A percentile compares a stretch with the other conserved stretches of the same genome.
Evolutionary conservation across 2,329 filamentous ascomycete species (phyloP).

Genomic region (Apiospora malaysiana): DNA sequence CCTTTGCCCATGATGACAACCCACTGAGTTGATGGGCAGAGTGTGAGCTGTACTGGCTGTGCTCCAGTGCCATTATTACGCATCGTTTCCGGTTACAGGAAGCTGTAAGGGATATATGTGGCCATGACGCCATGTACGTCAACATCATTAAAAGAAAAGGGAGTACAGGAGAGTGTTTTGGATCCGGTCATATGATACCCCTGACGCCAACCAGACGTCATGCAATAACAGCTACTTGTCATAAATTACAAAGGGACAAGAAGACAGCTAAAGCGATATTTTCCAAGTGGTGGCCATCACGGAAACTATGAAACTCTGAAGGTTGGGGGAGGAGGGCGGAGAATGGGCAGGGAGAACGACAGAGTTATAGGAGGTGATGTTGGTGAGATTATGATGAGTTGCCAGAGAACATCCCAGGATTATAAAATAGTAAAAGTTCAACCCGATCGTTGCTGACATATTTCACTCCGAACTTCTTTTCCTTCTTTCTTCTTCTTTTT

Average conservation of each 20-base stretch:
- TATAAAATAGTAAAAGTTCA: neutral
- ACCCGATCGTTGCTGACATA: neutral
- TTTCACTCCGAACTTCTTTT: neutral
- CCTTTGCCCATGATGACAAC: neutral
- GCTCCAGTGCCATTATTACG: neutral
- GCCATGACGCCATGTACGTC: neutral
- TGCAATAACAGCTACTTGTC: neutral
- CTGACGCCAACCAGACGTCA: neutral
- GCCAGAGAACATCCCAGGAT: neutral
- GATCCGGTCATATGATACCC: constrained; percentile 8
- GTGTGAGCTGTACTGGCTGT: neutral
- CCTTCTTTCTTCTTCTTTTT: too few species aligned
- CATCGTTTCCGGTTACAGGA: neutral
- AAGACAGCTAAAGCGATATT: neutral
- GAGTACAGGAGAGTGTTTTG: constrained; percentile 13
- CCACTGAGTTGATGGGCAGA: neutral
- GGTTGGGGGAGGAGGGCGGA: neutral
- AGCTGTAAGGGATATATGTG: neutral
- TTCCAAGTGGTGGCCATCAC: neutral
- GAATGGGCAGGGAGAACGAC: neutral
- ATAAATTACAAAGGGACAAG: neutral
- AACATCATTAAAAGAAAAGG: neutral
- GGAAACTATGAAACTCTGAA: neutral
- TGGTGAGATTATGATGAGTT: neutral
- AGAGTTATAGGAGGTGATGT: neutral